Base-by-base conservation (phyloP, 164 flowering plant species). In the Liriodendron chinense region DNA sequence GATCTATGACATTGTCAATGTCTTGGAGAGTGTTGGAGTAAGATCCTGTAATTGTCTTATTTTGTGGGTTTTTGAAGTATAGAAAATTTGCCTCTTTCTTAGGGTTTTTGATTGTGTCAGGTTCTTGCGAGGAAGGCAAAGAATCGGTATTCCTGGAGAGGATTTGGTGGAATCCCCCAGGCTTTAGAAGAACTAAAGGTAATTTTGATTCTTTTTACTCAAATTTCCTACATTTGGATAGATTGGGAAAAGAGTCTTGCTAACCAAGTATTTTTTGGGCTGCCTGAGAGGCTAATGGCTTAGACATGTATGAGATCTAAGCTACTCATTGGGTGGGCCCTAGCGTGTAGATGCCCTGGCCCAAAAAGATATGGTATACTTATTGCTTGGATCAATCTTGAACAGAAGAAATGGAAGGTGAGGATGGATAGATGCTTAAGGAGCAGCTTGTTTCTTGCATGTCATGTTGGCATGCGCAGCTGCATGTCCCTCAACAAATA, bases 1-100 rank as follows among this genome's bases (percentile, higher is more conserved):
- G 89, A 94, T 96, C 82, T 96, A 96, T 47, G 99, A 96, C 68
- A 93, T 96, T 18, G 99, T 94, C 63, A 96, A 96, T 81, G 96
- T 96, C 1, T 77, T 96, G 77, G 99, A 96, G 76, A 93, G 99
- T 70, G 87, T 96, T 75, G 99, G 99, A 57, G 99, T 94, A 75
- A 84, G 92, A 53, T 69, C 20, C 20, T 69, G 50, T 14, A 20
- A 53, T 16, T 16, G 21, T 76, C 22, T 4, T 20, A 28, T 8
- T 7, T 13, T 66, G 3, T 5, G n/a, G 18, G 47, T 0, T 16
- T 25, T 66, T 28, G 14, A 16, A 18, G 69, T 12, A 18, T 26
- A 10, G 14, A 14, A 13, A 43, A 16, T 57, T 72, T 26, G 20
- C 20, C 48, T 21, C 59, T 48, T 9, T n/a, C 50, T n/a, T 18